Base-by-base conservation (phyloP, 2,329 filamentous ascomycete genomes). In the Calonectria hawksworthii region DNA sequence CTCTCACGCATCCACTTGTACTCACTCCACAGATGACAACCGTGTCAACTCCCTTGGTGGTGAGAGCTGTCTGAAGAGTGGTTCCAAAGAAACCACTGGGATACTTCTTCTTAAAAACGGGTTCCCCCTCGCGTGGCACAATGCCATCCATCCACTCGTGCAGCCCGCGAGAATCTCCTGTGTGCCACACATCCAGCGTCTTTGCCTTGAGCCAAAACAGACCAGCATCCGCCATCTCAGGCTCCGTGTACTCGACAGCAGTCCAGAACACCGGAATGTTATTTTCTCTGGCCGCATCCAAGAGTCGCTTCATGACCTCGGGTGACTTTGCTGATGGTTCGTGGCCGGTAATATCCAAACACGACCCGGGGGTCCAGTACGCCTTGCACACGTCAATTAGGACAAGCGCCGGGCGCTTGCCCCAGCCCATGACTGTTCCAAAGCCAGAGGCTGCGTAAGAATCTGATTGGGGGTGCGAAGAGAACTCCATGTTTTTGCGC, bases 381-480 rank as follows among this genome's bases (percentile, higher is more conserved):
- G 86, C 87, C 47, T 84, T 86, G 80, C 87, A 89, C 51, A 88
- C 86, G 76, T 89, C 87, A 79, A 89, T 84, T 30, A 89, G 78
- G 63, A 89, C 79, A 3, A 89, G 82, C 28, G 85, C 87, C 6
- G 87, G 86, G 8, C 80, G 82, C 28, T 66, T 70, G 47, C 87
- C 87, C 87, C 86, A 88, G 74, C 86, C 86, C 79, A 88, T 86
- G 41, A 83, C 84, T 50, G 83, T 81, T 64, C 83, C 83, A 76
- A 85, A 88, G 74, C 86, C 86, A 47, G 85, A 83, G 3, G 75
- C 72, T 10, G 79, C 76, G 50, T 84, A 83, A 7, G 82, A 83
- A 10, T 74, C 69, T 0, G 72, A 61, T 6, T 73, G 41, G 14
- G 67, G 61, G 32, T 65, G 72, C 11, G 68, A 36, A 4, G 13